Evolutionary conservation across 805 yeast species (phyloP), one percentile per base, ranked within the genome.

Genomic region (Spathaspora boniae): DNA sequence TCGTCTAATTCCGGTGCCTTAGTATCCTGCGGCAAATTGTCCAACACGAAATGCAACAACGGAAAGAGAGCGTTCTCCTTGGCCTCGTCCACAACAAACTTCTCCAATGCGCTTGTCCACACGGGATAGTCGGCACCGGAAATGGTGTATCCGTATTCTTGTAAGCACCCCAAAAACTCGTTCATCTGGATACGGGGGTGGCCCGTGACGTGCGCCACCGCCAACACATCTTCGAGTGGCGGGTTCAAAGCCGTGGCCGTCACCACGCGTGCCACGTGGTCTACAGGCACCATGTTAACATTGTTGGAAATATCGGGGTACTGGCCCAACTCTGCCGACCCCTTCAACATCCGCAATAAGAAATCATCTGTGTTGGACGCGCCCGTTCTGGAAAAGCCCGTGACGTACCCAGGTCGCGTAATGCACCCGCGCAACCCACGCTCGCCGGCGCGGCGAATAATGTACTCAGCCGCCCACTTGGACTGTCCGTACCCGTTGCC

Each of bases 1-100:
- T 94, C 98, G 53, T 89, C 96, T 45, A 93, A 72, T 60, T 91
- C 97, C 2, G 98, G 98, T 8, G 98, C 98, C 60, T 80, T 85
- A 21, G 98, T 85, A 56, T 80, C 82, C 43, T 81, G 82, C 5
- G 97, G 97, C 52, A 93, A 74, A 55, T 89, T 82, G 53, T 88
- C 98, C 47, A 94, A 71, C 9, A 89, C 98, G 68, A 93, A 86
- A 64, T 93, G 98, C 48, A 93, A 69, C 50, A 93, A 70, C 40
- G 99, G 98, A 67, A 79, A 93, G 44, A 93, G 70, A 0, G 98
- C 98, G 46, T 82, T 82, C 49, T 86, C 95, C 37, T 80, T 76
- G 19, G 80, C 69, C 25, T 73, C 81, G 37, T 78, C 86, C 33
- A 83, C 76, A 25, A 91, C 96, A 53, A 71, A 86, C 40, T 68